Base-by-base conservation (phyloP, 1,284 basidiomycete species). In the Papiliotrema flavescens region DNA sequence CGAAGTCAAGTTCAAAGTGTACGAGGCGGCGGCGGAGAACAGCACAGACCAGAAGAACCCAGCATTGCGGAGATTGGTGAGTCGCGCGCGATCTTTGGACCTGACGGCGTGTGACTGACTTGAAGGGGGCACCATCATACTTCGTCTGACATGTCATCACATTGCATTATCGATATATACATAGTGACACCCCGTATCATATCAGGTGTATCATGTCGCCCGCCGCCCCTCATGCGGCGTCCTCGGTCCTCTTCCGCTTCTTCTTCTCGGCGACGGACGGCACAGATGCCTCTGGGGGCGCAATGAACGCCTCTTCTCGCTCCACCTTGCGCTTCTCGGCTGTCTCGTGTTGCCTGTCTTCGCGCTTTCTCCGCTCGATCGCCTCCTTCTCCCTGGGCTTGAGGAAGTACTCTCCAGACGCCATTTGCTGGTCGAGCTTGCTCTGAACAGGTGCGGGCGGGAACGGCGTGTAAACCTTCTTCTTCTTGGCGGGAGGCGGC, bases 381-480 rank as follows among this genome's bases (percentile, higher is more conserved):
- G 55, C 56, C 55, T 76, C 75, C 62, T 71, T 71, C 46, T 77
- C 71, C 56, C 83, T 81, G 8, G 88, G 80, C 74, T 95, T 95
- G 79, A 98, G 86, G 82, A 98, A 98, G 76, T 98, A 98, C 74
- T 98, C 95, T 78, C 95, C 95, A 4, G 88, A 89, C 73, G 97
- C 94, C 63, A 98, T 81, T 80, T 98, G 89, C 53, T 94, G 74
- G 76, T 99, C 95, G 70, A 98, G 81, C 86, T 98, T 98, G 68
- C 91, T 86, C 36, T 92, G 94, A 63, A 85, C 82, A 69, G 96
- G 96, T 5, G 94, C 81, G 24, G 96, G 96, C 32, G 96, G 96
- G 85, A 98, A 99, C 2, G 96, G 96, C 14, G 96, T 99, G 76
- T 98, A 99, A n/a, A 87, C 82, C 77, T 98, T 98, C 83, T 97